Evolutionary conservation across 257 asterid genomes (phyloP), one percentile per base, ranked within the genome.

Genomic region (Przewalskia tangutica): DNA sequence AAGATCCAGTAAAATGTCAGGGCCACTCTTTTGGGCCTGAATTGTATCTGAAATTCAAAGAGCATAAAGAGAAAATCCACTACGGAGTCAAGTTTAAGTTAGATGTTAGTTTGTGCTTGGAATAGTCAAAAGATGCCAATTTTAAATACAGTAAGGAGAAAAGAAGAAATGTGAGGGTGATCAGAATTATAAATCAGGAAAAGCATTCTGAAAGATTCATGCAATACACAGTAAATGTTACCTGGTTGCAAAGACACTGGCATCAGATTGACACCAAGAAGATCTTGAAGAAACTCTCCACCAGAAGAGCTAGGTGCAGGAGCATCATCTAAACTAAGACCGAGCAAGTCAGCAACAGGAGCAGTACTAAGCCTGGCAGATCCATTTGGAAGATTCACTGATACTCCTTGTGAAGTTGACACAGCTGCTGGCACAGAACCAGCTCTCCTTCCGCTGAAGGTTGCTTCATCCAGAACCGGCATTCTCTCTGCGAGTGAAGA

Each of bases 391-490:
- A 89, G 88, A 88, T 90, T 91, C 14, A 92, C 93, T 48, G 87
- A 81, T 82, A 92, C 84, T 83, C 92, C 93, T 85, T 91, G 90
- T 60, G 98, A 93, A 86, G 97, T 92, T 85, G 98, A 93, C 84
- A 86, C 93, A 65, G 86, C 89, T 86, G 90, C 89, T 54, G 98
- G 89, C 73, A 93, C 79, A 50, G 96, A 91, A 82, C 98, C 97
- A 59, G 95, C 93, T 86, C 91, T 93, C 90, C 97, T 92, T 85
- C 97, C 97, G 68, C 92, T 93, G 84, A 88, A 94, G 32, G 93
- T 90, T 81, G 95, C 94, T 86, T 96, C 99, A 83, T 96, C 98
- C 46, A 96, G 95, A 80, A 89, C 97, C n/a, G 99, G 99, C 97
- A 94, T 94, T 86, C 95, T 92, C 87, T 96, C 99, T 54, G 91